Evolutionary conservation across 1,139 yeast genomes (phyloP).

Genomic region (Waltiozyma sp.): DNA sequence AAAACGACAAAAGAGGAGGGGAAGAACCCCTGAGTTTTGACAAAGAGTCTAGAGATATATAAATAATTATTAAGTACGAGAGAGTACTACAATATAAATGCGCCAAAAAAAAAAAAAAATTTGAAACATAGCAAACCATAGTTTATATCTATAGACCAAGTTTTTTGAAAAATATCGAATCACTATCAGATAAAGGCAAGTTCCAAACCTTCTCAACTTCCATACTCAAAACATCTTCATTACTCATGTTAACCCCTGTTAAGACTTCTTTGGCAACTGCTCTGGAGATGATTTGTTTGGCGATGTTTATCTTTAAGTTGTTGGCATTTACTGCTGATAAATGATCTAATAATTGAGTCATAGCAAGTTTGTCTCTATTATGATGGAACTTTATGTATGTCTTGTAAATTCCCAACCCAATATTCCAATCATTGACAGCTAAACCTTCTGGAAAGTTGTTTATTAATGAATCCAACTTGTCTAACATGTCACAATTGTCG

Average conservation of each 20-base stretch:
- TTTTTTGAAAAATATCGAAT: not conserved
- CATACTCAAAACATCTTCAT: no score
- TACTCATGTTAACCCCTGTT: no score
- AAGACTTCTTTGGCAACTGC: slow-evolving; percentile 33
- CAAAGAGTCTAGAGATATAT: no score
- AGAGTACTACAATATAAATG: no score
- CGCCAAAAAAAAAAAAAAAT: no score
- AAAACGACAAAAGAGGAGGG: no score
- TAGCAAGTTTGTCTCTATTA: slow-evolving; percentile 15
- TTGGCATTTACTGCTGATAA: slow-evolving; percentile 24
- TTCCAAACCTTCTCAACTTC: slow-evolving; percentile 22
- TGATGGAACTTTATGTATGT: slow-evolving; percentile 27
- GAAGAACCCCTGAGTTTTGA: no score
- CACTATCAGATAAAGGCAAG: slow-evolving; percentile 36
- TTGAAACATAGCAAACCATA: no score
- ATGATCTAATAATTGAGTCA: slow-evolving; percentile 32
- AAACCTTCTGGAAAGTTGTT: slow-evolving; percentile 36
- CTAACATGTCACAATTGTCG: slow-evolving; percentile 28
- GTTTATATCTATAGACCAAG: no score
- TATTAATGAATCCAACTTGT: slow-evolving; percentile 31
- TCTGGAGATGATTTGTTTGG: slow-evolving; percentile 41
- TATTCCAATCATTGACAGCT: slow-evolving; percentile 42
- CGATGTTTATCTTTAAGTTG: slow-evolving; percentile 21
- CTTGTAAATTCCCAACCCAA: slow-evolving; percentile 47
- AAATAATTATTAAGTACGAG: no score